A percentile compares a stretch with the other conserved stretches of the same genome.
Evolutionary conservation across 306 rosid species (phyloP).

Genomic region (Sesbania bispinosa): DNA sequence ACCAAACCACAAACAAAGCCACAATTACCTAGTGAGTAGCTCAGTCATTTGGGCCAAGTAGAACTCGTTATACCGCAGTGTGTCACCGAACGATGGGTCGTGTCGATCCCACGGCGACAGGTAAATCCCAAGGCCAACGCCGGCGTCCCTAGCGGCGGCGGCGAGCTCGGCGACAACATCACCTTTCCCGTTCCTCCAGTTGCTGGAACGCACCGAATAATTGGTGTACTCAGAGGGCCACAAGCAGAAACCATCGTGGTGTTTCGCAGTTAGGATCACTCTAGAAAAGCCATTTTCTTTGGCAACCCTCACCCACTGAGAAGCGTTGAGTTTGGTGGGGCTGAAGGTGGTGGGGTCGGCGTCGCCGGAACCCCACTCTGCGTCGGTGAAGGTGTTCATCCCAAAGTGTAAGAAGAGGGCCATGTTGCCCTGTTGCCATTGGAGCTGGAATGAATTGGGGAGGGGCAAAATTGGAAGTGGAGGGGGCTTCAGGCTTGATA

Average conservation of each 20-base stretch:
- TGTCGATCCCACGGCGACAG: constrained; percentile 99
- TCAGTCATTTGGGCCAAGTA: constrained; percentile 88
- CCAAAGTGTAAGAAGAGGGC: constrained; percentile 92
- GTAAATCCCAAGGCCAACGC: constrained; percentile 68
- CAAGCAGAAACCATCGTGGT: constrained; percentile 91
- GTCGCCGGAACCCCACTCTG: constrained; percentile 83
- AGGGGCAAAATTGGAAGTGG: constrained; percentile 87
- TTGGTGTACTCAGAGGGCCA: constrained; percentile 85
- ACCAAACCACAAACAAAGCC: neutral
- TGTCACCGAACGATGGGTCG: constrained; percentile 52
- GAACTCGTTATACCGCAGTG: constrained; percentile 64
- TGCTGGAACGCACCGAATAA: constrained; percentile 63
- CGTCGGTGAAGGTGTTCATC: constrained; percentile 71
- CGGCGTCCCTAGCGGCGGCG: constrained; percentile 59
- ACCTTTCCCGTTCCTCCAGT: constrained; percentile 67
- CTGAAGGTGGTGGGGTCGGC: constrained; percentile 59
- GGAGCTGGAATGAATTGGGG: constrained; percentile 73
- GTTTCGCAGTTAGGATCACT: constrained; percentile 69
- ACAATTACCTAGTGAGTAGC: constrained; percentile 68
- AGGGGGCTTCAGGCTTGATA: constrained; percentile 33
- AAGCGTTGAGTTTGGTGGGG: constrained; percentile 58
- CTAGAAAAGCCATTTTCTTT: constrained; percentile 65
- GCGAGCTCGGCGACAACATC: constrained; percentile 76
- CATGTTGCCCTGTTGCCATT: constrained; percentile 74
- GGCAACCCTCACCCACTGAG: constrained; percentile 82